phyloP scores from a whole-genome alignment of 192 early-diverging fungal species.

The Umbelopsis vinacea region DNA sequence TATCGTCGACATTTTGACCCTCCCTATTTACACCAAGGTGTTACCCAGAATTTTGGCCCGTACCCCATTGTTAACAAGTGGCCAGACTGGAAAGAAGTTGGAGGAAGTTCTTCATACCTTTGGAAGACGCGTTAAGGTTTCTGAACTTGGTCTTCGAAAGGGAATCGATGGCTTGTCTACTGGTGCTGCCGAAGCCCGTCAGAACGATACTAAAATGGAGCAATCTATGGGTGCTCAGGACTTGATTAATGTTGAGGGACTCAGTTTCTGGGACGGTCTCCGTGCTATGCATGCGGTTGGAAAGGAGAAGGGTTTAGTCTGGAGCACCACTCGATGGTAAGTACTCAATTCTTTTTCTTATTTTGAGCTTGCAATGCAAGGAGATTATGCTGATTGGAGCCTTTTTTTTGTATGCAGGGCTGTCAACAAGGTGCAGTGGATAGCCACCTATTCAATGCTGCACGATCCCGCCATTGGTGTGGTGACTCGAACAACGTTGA shows the following conservation, averaged over 20 bases:
- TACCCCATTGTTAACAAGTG: constrained; percentile 27
- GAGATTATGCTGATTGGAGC: background rate
- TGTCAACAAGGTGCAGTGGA: constrained; percentile 34
- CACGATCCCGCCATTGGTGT: constrained; percentile 34
- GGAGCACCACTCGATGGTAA: constrained; percentile 17
- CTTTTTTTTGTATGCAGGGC: constrained; percentile 15
- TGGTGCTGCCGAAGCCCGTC: background rate
- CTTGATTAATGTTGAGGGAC: constrained; percentile 14
- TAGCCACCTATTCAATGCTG: constrained; percentile 36
- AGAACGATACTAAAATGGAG: constrained; percentile 5
- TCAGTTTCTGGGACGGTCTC: constrained; percentile 40
- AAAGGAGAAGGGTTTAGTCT: constrained; percentile 5
- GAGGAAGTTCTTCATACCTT: constrained; percentile 8
- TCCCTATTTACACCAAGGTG: constrained; percentile 42
- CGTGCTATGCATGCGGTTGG: constrained; percentile 24
- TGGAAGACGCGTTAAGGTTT: constrained; percentile 15
- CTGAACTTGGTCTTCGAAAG: constrained; percentile 6
- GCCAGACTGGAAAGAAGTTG: constrained; percentile 16
- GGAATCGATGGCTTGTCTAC: constrained; percentile 3
- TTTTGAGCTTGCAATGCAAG: background rate
- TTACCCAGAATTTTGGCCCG: constrained; percentile 20
- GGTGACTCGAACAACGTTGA: constrained; percentile 30
- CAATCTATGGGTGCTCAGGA: background rate
- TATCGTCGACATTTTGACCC: constrained; percentile 30
- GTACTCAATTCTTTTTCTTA: background rate